Evolutionary conservation across 306 rosid species (phyloP), one percentile per base, ranked within the genome.

Genomic region (Prosopis cineraria): DNA sequence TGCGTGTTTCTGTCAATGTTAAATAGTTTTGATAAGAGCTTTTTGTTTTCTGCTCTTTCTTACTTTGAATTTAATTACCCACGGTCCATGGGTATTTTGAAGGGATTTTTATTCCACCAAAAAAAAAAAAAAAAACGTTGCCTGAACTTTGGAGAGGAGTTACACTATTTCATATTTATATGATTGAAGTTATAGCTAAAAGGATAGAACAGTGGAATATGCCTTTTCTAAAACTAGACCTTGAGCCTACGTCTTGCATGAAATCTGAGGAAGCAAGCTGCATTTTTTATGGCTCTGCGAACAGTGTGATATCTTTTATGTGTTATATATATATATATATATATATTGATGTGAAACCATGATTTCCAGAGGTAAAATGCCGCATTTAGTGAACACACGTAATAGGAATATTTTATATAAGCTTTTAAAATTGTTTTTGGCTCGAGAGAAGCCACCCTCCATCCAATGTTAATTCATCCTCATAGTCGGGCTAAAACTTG

Each of bases 1-100:
- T 92, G 86, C 50, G 98, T 78, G 12, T 79, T 52, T 60, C 66
- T 70, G 43, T 36, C 12, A 36, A 27, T 78, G 41, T 63, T 53
- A 39, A 12, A 4, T 39, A 20, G 43, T 22, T 64, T 66, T 37
- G 47, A 10, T 34, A 8, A 64, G 31, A 70, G 31, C 76, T 62
- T 19, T 16, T 29, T 62, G 20, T 41, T 13, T 43, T 12, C 66
- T 68, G 55, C 62, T 37, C 75, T 47, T 60, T 58, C 56, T 73
- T 78, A 37, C 48, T 73, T 62, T 58, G 41, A 41, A 29, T 36
- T 75, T 30, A 19, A 17, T 27, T 50, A 43, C 70, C 17, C 25
- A 48, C 44, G 48, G 68, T 66, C 17, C 25, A 48, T 45, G 48
- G 68, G 12, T 68, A 45, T 16, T 68, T 68, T 33, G 24, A 37